Base-by-base conservation (phyloP, 805 yeast genomes). In the Wickerhamiella azymoides region DNA sequence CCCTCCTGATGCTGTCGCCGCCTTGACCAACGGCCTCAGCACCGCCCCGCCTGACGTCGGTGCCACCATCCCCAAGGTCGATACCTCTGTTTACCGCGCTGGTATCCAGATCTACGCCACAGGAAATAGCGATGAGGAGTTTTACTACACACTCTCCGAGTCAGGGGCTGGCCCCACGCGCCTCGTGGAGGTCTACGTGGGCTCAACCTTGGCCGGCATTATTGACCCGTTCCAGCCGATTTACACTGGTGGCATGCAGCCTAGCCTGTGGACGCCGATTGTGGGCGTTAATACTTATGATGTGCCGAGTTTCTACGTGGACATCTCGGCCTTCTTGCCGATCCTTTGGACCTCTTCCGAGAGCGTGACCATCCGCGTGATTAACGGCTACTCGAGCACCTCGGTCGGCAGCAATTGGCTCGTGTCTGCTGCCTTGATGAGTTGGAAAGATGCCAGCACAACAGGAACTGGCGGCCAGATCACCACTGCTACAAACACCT, bases 51-150 rank as follows among this genome's bases (percentile, higher is more conserved):
- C 50, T 2, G 36, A 43, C 10, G 13, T 24, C 2, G 25, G 16
- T 2, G 26, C 35, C 24, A 28, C 14, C 5, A 11, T 61, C 61
- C 50, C 55, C 1, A 55, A 55, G 13, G 60, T 81, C 26, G 54
- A 72, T 2, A 56, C 61, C 19, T 78, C 79, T 55, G 77, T 84
- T 5, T 76, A 84, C 2, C 68, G 77, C 48, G 75, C 77, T 39
- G 54, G 62, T 24, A 50, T 84, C 27, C 70, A 79, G 10, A 58
- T 84, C 5, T 77, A 75, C 52, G 75, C 80, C 10, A 74, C 83
- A 16, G 94, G 92, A 2, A 83, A 80, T 54, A 80, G 79, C 2
- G 76, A 72, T 30, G 95, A 84, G 61, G 94, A 85, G 59, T 81
- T 82, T 55, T 84, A 93, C 93, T 85, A 79, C 60, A 62, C 77